Evolutionary conservation across 176 grass and related monocot genomes (phyloP).

Genomic region (Bromus sterilis): DNA sequence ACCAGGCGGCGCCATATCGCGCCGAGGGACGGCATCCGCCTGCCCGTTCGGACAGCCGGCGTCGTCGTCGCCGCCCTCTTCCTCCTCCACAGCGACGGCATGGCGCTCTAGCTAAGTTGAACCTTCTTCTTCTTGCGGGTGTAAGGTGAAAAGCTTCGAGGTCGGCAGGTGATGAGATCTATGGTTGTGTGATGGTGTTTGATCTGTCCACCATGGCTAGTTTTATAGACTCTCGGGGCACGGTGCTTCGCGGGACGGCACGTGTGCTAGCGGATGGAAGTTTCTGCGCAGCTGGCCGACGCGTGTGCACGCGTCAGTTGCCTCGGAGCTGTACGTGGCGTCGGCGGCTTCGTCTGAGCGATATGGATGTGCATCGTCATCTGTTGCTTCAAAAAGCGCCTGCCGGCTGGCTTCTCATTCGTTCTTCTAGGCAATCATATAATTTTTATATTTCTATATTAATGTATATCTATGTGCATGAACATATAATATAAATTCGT

Average conservation of each 20-base stretch:
- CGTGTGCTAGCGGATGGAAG: background rate
- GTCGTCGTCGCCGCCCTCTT: background rate
- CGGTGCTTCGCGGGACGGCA: background rate
- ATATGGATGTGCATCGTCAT: background rate
- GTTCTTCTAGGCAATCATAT: too few relatives aligned
- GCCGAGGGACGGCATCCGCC: background rate
- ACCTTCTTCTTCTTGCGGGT: background rate
- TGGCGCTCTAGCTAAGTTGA: background rate
- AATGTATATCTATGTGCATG: too few relatives aligned
- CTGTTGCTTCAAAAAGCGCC: too few relatives aligned
- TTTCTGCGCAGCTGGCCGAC: background rate
- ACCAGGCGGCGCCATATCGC: slow-evolving; percentile 22
- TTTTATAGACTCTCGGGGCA: background rate
- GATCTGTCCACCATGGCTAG: background rate
- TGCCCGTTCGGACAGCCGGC: background rate
- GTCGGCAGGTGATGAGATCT: background rate
- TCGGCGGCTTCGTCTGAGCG: background rate
- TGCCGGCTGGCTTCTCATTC: too few relatives aligned
- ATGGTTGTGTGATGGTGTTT: background rate
- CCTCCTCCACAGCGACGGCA: slow-evolving; percentile 24
- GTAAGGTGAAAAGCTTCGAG: background rate
- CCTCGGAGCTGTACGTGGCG: background rate
- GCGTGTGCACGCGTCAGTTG: background rate
- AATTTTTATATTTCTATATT: too few relatives aligned
- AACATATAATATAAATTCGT: too few relatives aligned